phyloP scores from a whole-genome alignment of 192 early-diverging fungal species.

The Podila epicladia region DNA sequence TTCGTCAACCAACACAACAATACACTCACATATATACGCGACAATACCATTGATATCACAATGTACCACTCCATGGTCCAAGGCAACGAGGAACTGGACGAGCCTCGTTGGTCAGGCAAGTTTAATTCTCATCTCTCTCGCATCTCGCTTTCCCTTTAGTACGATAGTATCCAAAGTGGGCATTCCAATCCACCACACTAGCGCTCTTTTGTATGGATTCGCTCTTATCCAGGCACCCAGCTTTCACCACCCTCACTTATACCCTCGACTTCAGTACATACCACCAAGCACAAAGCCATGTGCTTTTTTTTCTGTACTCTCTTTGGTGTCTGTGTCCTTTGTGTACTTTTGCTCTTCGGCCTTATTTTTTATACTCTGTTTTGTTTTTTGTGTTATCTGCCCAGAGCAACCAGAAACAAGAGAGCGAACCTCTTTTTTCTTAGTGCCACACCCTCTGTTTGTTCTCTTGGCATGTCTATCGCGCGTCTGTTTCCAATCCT shows the following conservation, averaged over 20 bases:
- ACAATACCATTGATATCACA: not conserved
- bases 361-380: too few species aligned
- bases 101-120: conserved; percentile 45
- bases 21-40: not conserved
- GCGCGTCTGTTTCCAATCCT: too few species aligned
- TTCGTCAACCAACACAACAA: not conserved
- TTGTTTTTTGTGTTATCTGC: too few species aligned
- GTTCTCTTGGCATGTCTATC: too few species aligned
- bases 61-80: conserved; percentile 54
- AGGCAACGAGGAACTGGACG: conserved; percentile 46
- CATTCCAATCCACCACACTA: not conserved
- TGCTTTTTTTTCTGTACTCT: not conserved
- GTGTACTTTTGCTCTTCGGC: too few species aligned
- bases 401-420: too few species aligned
- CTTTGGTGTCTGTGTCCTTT: too few species aligned
- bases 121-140: not conserved
- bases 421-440: too few species aligned
- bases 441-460: too few species aligned
- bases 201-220: not conserved
- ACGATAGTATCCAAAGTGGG: not conserved
- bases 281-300: not conserved
- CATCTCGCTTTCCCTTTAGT: not conserved
- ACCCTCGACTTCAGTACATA: not conserved
- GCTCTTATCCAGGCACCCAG: not conserved
- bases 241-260: not conserved